Percentiles rank a stretch among this genome's conserved stretches.
Conservation (phyloP, 2,329 filamentous ascomycete genomes). For the Waltergamsia citrina region DNA sequence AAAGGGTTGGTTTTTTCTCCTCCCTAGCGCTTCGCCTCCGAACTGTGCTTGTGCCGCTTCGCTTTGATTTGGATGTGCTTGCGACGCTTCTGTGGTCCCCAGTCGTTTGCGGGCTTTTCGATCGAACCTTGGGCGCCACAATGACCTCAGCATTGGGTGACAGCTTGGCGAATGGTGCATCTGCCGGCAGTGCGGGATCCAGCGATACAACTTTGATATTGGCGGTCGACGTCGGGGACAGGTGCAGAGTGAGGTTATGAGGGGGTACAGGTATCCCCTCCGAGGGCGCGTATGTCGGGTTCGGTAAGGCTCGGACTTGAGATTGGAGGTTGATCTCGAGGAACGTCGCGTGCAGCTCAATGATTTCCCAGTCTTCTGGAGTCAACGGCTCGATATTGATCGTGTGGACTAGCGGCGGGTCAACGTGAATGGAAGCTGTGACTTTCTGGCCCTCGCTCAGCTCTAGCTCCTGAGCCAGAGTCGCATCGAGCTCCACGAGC, state of each 20-base stretch:
- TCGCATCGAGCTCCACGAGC: constrained; percentile 79
- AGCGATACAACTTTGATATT: constrained; percentile 81
- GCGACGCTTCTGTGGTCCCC: constrained; percentile 72
- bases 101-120: constrained; percentile 55
- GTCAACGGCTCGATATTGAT: constrained; percentile 96
- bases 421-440: constrained; percentile 63
- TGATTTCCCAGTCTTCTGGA: constrained; percentile 96
- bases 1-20: constrained; percentile 57
- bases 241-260: constrained; percentile 82
- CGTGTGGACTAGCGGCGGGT: constrained; percentile 85
- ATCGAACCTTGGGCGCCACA: constrained; percentile 83
- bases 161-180: constrained; percentile 79
- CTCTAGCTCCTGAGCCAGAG: constrained; percentile 68
- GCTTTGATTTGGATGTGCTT: constrained; percentile 70
- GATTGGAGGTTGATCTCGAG: constrained; percentile 87
- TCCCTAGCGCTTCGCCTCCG: constrained; percentile 49
- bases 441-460: constrained; percentile 77
- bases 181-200: constrained; percentile 59
- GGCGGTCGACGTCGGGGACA: constrained; percentile 91
- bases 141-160: constrained; percentile 93
- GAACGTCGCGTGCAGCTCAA: constrained; percentile 93
- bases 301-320: constrained; percentile 88
- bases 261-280: constrained; percentile 29
- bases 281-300: constrained; percentile 56
- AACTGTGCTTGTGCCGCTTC: constrained; percentile 67